Percentiles rank a stretch among this genome's conserved stretches.
These are phyloP conservation scores for Leucogyrophana mollusca DNA, from an alignment of 768 basidiomycete species.

Conservation along the genomic window DNA sequence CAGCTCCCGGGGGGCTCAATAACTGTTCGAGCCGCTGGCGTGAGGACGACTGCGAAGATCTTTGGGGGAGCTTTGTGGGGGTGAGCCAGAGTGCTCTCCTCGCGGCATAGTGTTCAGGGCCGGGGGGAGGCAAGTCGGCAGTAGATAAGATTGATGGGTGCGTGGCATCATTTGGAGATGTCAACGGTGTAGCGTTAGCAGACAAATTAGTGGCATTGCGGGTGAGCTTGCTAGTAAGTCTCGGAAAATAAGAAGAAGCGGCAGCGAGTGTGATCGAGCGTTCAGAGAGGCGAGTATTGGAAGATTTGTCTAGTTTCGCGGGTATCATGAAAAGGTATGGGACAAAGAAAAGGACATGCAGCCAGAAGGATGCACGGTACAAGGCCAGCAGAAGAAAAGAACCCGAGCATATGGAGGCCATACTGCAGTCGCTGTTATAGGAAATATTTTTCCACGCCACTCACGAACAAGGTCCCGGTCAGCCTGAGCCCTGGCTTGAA, in stretches of 20 bases:
- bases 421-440: neutral
- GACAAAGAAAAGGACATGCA: conserved; percentile 4
- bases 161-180: conserved; percentile 4
- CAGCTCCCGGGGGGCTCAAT: conserved; percentile 44
- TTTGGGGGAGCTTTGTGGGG: conserved; percentile 15
- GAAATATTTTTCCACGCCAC: conserved; percentile 6
- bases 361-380: neutral
- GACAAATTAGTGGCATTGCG: conserved; percentile 4
- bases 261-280: conserved; percentile 1
- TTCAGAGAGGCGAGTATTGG: conserved; percentile 1
- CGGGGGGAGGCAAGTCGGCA: conserved; percentile 52
- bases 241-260: conserved; percentile 6
- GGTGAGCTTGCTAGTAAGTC: conserved; percentile 8
- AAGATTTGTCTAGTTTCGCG: conserved; percentile 9
- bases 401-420: neutral
- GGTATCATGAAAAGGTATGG: conserved; percentile 15
- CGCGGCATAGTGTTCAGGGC: conserved; percentile 61
- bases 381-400: conserved; percentile 2
- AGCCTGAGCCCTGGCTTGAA: neutral
- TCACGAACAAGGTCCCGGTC: conserved; percentile 4
- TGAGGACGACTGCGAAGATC: conserved; percentile 29
- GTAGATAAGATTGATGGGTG: conserved; percentile 6
- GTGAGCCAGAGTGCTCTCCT: conserved; percentile 64
- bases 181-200: neutral
- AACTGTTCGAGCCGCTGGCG: conserved; percentile 50